Conservation (phyloP, 768 basidiomycete species). For the Mycena haematopus region DNA sequence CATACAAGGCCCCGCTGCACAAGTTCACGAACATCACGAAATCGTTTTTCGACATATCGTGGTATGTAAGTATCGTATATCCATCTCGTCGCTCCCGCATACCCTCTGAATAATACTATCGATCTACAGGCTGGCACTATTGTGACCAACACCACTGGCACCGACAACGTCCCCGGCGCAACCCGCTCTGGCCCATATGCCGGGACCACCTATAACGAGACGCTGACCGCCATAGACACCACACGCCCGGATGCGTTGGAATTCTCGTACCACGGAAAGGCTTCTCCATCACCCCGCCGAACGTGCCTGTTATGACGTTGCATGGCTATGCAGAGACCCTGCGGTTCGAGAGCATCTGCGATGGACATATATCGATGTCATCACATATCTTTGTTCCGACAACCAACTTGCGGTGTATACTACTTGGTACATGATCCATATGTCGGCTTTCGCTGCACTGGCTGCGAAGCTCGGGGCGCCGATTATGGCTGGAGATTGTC, state of each 20-base stretch:
- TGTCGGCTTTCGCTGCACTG: not conserved
- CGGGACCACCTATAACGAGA: constrained; percentile 11
- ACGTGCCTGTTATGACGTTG: not conserved
- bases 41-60: constrained; percentile 21
- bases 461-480: constrained; percentile 5
- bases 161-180: constrained; percentile 27
- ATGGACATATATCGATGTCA: constrained; percentile 25
- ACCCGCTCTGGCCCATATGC: constrained; percentile 13
- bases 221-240: constrained; percentile 2
- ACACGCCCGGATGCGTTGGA: not conserved
- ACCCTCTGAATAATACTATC: not conserved
- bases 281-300: not conserved
- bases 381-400: constrained; percentile 6
- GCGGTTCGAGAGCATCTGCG: constrained; percentile 25
- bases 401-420: constrained; percentile 1
- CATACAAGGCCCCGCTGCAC: constrained; percentile 18
- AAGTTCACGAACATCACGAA: constrained; percentile 16
- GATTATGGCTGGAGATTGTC: not conserved
- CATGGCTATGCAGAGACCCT: constrained; percentile 18
- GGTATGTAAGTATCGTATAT: constrained; percentile 23
- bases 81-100: not conserved
- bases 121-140: not conserved
- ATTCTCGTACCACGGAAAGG: not conserved
- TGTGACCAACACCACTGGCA: constrained; percentile 15
- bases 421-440: constrained; percentile 3